Conservation (phyloP, 1,284 basidiomycete genomes). For the Exobasidium rhododendri region DNA sequence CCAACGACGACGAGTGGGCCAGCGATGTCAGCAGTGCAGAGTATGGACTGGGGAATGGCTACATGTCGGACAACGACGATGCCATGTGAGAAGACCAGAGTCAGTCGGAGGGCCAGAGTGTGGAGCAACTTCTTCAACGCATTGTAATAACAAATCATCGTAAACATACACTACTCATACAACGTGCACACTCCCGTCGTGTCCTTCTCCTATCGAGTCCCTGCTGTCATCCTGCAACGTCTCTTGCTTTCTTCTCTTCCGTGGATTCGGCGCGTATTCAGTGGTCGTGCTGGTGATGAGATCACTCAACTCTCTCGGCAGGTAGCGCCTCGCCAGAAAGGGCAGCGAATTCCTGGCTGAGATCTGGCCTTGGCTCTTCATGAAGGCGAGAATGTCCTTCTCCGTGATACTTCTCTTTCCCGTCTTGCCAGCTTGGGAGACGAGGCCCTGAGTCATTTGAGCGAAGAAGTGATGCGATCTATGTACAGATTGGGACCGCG, state of each 20-base stretch:
- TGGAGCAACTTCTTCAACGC: not conserved
- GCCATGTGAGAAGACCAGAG: constrained; percentile 17
- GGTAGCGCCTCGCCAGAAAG: not conserved
- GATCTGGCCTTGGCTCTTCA: not conserved
- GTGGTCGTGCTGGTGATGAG: not conserved
- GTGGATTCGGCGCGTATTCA: no score
- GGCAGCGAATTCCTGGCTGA: not conserved
- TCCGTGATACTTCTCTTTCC: not conserved
- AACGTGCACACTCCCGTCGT: no score
- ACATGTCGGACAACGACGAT: constrained; percentile 16
- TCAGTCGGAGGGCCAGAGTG: not conserved
- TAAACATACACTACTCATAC: constrained; percentile 7
- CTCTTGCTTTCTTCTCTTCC: no score
- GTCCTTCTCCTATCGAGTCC: no score
- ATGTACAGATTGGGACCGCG: not conserved
- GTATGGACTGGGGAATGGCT: constrained; percentile 20
- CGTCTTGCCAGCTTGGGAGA: not conserved
- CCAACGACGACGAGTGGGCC: constrained; percentile 17
- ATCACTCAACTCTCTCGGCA: constrained; percentile 14
- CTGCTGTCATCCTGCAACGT: no score
- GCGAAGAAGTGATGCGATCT: constrained; percentile 16
- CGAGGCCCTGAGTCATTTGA: not conserved
- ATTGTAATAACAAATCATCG: not conserved
- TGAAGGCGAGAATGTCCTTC: not conserved
- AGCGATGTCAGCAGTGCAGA: constrained; percentile 16